Evolutionary conservation across 164 flowering plant genomes (phyloP), one percentile per base, ranked within the genome.

Genomic region (Nymphaea thermarum): DNA sequence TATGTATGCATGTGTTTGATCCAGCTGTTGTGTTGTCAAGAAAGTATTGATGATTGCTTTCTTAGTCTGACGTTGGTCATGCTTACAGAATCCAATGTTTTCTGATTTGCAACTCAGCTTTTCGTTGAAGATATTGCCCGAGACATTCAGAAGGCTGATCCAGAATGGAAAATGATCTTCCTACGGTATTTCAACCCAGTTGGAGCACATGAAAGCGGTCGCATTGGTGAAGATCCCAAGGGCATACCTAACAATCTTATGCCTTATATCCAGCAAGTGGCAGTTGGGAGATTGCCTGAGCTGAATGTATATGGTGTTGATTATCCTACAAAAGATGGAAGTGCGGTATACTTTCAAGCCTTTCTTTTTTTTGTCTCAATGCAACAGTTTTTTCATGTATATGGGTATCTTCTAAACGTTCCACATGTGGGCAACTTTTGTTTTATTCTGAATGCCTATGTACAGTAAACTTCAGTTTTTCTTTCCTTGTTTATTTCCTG

Each of bases 241-340:
- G 97, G 98, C 4, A 86, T 91, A 70, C 98, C 98, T 57, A 91
- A 89, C 68, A 91, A 91, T 77, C 93, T 94, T 60, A 88, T 94
- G 96, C 98, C 98, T 65, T 94, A 86, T 71, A 86, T 94, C 64
- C 91, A 87, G 69, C 97, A 91, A 82, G 97, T 94, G 16, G 98
- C 98, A 17, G 97, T 94, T 71, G 96, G 95, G 25, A 83, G 96
- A 80, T 75, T 88, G 71, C 95, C 95, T 5, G 95, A 83, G 82
- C 83, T 94, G 59, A 91, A 88, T 77, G 95, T 94, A 3, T 94
- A 83, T 76, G 98, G 97, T 43, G 75, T 79, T 71, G 98, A 94
- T 74, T 94, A 94, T 78, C 96, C 93, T 60, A 91, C 99, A 5
- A 72, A 70, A 70, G 98, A 94, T 81, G 98, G 98, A 42, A 89